A percentile compares a stretch with the other conserved stretches of the same genome.
Conservation (phyloP, 345 rosid genomes). For the Populus pruinosa region DNA sequence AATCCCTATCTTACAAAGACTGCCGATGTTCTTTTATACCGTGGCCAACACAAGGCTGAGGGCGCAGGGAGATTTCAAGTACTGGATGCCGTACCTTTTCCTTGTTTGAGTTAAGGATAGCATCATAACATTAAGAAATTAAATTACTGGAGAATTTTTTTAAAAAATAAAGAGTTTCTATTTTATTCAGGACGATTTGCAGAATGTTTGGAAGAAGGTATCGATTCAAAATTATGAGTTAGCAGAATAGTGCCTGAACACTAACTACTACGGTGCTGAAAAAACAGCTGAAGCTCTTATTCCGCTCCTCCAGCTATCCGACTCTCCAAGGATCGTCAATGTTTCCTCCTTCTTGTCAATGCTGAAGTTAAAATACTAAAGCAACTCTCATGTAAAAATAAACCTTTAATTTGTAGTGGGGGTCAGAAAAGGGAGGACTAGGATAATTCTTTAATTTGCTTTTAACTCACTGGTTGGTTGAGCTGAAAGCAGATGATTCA, state of each 20-base stretch:
- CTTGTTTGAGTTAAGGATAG: too few relatives aligned
- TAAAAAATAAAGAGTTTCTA: background rate
- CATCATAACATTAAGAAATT: too few relatives aligned
- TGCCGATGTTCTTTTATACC: too few relatives aligned
- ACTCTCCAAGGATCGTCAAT: conserved; percentile 17
- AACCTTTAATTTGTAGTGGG: background rate
- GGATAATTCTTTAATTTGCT: too few relatives aligned
- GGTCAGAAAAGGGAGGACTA: too few relatives aligned
- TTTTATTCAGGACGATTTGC: conserved; percentile 7
- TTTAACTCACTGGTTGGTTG: too few relatives aligned
- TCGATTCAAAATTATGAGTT: background rate
- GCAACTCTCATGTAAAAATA: background rate
- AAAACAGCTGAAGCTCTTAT: conserved; percentile 22
- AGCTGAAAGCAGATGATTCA: too few relatives aligned
- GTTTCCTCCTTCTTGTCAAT: conserved; percentile 26
- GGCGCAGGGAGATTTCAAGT: too few relatives aligned
- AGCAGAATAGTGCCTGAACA: conserved; percentile 23
- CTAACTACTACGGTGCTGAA: conserved; percentile 26
- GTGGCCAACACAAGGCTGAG: too few relatives aligned
- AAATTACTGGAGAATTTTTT: background rate
- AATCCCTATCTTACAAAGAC: too few relatives aligned
- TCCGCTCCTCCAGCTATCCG: conserved; percentile 27
- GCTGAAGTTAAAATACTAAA: conserved; percentile 10
- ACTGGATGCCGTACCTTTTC: too few relatives aligned
- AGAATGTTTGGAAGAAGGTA: conserved; percentile 13